Conservation (phyloP, 2,329 filamentous ascomycete species). For the Cercospora zeina region DNA sequence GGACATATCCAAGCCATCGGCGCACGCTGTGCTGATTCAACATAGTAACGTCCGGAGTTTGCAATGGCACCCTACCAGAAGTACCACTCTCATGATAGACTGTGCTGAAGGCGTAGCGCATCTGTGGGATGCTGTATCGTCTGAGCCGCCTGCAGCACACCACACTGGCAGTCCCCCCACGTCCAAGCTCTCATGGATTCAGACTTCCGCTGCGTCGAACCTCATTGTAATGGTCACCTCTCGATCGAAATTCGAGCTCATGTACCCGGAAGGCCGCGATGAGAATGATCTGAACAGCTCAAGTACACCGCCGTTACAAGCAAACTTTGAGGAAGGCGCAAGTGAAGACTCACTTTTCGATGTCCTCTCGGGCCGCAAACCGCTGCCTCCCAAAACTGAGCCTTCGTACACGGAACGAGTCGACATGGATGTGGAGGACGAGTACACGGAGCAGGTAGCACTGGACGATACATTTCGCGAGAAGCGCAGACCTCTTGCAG, state of each 20-base stretch:
- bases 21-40: constrained; percentile 48
- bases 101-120: constrained; percentile 46
- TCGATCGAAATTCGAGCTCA: constrained; percentile 42
- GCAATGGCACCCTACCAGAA: constrained; percentile 46
- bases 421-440: constrained; percentile 36
- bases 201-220: constrained; percentile 30
- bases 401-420: constrained; percentile 38
- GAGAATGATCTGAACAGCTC: constrained; percentile 10
- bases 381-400: constrained; percentile 40
- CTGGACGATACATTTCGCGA: constrained; percentile 51
- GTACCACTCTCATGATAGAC: constrained; percentile 46
- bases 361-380: constrained; percentile 50
- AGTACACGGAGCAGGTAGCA: constrained; percentile 32
- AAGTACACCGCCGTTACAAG: constrained; percentile 22
- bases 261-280: constrained; percentile 44
- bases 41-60: constrained; percentile 48
- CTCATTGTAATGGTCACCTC: constrained; percentile 43
- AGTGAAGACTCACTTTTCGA: constrained; percentile 53
- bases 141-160: constrained; percentile 29
- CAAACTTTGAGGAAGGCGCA: constrained; percentile 40
- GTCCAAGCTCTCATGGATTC: constrained; percentile 30
- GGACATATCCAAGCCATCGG: constrained; percentile 44
- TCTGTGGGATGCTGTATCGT: constrained; percentile 39
- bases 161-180: constrained; percentile 17
- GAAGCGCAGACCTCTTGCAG: constrained; percentile 31